Base-by-base conservation (phyloP, 495 filamentous ascomycete genomes). In the Coniosporium apollinis region DNA sequence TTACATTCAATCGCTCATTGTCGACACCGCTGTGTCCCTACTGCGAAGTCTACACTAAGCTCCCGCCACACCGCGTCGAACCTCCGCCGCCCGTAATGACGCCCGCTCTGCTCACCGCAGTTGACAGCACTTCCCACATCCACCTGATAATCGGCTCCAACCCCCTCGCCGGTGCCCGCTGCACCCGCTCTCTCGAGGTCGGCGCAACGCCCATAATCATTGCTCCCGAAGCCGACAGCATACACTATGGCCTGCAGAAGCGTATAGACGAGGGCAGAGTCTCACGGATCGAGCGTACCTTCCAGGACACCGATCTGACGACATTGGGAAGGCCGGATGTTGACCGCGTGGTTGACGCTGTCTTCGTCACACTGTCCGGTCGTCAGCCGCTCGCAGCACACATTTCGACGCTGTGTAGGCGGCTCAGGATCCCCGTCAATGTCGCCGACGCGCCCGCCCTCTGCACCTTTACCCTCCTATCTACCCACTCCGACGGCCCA, bases 391-490 rank as follows among this genome's bases (percentile, higher is more conserved):
- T 66, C 45, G 72, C 67, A 38, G 45, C 68, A 19, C 67, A 76
- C 39, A 79, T 96, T 37, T 83, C 84, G 0, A 66, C 60, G 2
- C 59, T 83, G 8, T 96, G 89, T 53, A 67, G 68, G 28, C 65
- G 76, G 19, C 65, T 87, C 31, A 70, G 89, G 17, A 89, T 96
- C 37, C 87, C 91, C 5, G 66, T 96, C 47, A 97, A 97, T 55
- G 82, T 94, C 5, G 67, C 82, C 37, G 89, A 97, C 58, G 70
- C 83, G 1, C 84, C 86, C 0, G 64, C 69, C 24, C 72, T 94
- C n/a, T 93, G 83, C 56, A 77, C 82, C 8, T 96, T 97, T 53
- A 80, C 78, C 6, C 64, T 97, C 32, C 76, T 96, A 11, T 83
- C 84, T 19, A 84, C 79, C 4, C 76, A 94, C 51, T 72, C 71